Evolutionary conservation across 208 protist genomes (phyloP), one percentile per base, ranked within the genome.

Genomic region (Vickermania spadyakhi): DNA sequence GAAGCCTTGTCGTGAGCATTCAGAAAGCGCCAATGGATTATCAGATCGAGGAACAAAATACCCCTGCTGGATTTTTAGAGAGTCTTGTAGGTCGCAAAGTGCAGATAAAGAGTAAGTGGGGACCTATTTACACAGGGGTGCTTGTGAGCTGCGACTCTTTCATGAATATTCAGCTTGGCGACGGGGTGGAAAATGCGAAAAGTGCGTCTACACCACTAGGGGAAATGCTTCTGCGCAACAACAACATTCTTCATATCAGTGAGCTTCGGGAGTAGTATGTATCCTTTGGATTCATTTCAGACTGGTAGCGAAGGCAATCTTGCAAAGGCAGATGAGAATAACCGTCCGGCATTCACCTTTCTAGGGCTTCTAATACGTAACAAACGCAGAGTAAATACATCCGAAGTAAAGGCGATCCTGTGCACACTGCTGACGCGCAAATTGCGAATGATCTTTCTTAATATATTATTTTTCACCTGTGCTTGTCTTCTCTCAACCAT

Each of bases 21-120:
- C n/a, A n/a, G n/a, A n/a, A n/a, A n/a, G n/a, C 7, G 7, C 36
- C 36, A 18, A 45, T 45, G 36, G 36, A 45, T 18, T n/a, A 45
- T 7, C 36, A 45, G 2, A 68, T 14, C 51, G 86, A 88, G 80
- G 81, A 93, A 28, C 60, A 64, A 18, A 84, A 94, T 60, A 68
- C 90, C 2, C 83, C 83, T 22, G 83, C 81, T 11, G 76, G 93
- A 22, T 99, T 99, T 64, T 77, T 99, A 13, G 75, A 78, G 28
- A 91, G 93, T 49, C 78, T 98, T 18, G 91, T 96, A 0, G 96
- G 96, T 41, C 96, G 97, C 56, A 80, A 83, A 3, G 88, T 99
- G n/a, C 69, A 96, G 11, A 93, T 98, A 18, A 98, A 98, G 77
- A 95, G 98, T 58, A 99, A 99, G 77, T 99, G 98, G 97, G 98